These are phyloP conservation scores for Triangularia setosa DNA, from an alignment of 2,329 filamentous ascomycete species.

Conservation along the genomic window DNA sequence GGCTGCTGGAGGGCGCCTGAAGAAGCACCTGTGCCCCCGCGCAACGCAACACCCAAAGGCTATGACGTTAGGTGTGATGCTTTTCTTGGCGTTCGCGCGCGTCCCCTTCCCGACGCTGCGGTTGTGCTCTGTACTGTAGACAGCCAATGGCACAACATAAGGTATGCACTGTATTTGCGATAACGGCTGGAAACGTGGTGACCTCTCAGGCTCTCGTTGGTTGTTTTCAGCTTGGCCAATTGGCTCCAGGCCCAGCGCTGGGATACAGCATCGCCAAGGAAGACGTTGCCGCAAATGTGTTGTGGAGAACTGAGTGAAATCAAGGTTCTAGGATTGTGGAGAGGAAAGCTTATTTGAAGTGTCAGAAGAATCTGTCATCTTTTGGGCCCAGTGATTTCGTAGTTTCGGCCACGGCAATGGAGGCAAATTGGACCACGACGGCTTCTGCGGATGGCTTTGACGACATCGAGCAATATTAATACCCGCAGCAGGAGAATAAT, in stretches of 20 bases:
- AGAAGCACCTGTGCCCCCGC: background rate
- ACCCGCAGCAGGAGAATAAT: background rate
- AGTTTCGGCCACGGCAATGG: background rate
- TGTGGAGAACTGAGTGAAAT: background rate
- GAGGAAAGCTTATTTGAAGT: background rate
- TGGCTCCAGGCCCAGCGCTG: background rate
- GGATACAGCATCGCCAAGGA: background rate
- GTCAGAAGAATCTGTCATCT: background rate
- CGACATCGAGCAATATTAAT: background rate
- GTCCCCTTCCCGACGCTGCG: background rate
- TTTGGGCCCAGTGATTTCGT: background rate
- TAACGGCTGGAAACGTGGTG: conserved; percentile 4
- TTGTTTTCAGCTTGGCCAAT: background rate
- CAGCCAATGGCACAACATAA: background rate
- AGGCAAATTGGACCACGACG: background rate
- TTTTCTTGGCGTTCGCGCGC: conserved; percentile 2
- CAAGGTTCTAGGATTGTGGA: background rate
- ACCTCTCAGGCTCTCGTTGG: conserved; percentile 4
- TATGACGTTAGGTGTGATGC: conserved; percentile 1
- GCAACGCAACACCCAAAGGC: background rate
- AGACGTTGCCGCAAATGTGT: background rate
- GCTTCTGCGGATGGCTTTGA: background rate
- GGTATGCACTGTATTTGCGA: background rate
- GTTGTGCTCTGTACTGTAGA: background rate
- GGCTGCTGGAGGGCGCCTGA: conserved; percentile 1